A percentile compares a stretch with the other conserved stretches of the same genome.
Evolutionary conservation across 2,329 filamentous ascomycete genomes (phyloP).

Genomic region (Arachnomyces sp.): DNA sequence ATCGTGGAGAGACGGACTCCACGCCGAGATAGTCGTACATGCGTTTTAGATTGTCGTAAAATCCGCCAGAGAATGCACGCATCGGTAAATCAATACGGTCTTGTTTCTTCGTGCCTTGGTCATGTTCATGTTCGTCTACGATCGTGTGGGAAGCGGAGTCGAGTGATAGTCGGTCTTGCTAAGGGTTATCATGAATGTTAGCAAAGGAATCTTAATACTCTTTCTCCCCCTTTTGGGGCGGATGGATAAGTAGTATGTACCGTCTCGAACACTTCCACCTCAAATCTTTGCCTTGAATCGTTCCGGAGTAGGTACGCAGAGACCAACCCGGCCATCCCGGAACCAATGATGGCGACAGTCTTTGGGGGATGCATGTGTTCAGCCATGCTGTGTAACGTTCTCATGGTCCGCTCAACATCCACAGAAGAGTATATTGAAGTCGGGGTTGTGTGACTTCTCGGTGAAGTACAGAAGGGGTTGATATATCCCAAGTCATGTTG

Average conservation of each 20-base stretch:
- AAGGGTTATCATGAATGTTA: constrained; percentile 5
- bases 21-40: constrained; percentile 52
- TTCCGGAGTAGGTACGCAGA: constrained; percentile 38
- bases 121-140: no score
- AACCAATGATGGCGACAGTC: constrained; percentile 41
- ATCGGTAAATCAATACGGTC: constrained; percentile 44
- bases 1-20: constrained; percentile 43
- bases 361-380: not conserved
- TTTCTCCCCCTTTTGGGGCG: no score
- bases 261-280: constrained; percentile 40
- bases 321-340: constrained; percentile 44
- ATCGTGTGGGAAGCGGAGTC: constrained; percentile 39
- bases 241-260: constrained; percentile 21
- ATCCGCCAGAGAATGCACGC: constrained; percentile 46
- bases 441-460: no score
- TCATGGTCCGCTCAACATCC: no score
- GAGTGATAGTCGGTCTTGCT: constrained; percentile 39
- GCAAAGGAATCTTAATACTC: no score
- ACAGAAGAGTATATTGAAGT: no score
- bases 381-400: no score
- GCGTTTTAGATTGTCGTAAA: constrained; percentile 48
- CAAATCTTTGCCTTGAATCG: constrained; percentile 34
- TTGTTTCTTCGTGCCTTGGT: constrained; percentile 12
- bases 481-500: no score
- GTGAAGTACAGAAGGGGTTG: no score